Base-by-base conservation (phyloP, 2,329 filamentous ascomycete genomes). In the Claviceps quebecensis region DNA sequence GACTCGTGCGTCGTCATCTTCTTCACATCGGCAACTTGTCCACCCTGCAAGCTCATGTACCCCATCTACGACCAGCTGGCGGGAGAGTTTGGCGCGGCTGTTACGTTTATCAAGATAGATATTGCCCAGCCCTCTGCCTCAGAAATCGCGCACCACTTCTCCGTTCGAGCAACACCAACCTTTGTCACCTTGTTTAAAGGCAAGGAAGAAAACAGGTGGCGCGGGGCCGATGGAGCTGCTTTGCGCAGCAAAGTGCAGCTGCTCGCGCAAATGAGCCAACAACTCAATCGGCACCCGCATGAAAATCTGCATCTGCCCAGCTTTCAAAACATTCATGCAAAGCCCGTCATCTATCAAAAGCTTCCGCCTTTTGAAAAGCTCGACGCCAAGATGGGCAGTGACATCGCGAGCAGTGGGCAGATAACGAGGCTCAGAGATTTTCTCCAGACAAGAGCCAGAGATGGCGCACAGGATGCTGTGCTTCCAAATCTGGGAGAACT, bases 21-120 rank as follows among this genome's bases (percentile, higher is more conserved):
- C 72, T 97, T 97, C 69, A 96, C 91, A 0, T 95, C 87, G 3
- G 79, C 85, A 2, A 93, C 84, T 2, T 96, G 90, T 62, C 77
- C 81, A 1, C 89, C 90, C 0, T 96, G 91, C 75, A 91, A 86
- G 65, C 69, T 80, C 16, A 76, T 91, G 2, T 94, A 95, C 60
- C 87, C 90, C 1, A 68, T 83, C 0, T 97, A 87, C 60, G 85
- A 94, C 54, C 75, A 87, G 56, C 72, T 96, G 0, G 89, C 90
- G 1, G 78, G 77, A 26, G 84, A 94, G 62, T 74, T 83, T 29
- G 83, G 78, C 1, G 69, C 77, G 36, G 83, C 83, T 58, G 83
- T 81, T 3, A 70, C 80, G 0, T 76, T 96, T 47, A 82, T 96
- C 68, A 93, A 94, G 62, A 81, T 94, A 13, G 90, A 97, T 61